phyloP scores from a whole-genome alignment of 2,329 filamentous ascomycete genomes.

The Coleophoma eucalyptorum region DNA sequence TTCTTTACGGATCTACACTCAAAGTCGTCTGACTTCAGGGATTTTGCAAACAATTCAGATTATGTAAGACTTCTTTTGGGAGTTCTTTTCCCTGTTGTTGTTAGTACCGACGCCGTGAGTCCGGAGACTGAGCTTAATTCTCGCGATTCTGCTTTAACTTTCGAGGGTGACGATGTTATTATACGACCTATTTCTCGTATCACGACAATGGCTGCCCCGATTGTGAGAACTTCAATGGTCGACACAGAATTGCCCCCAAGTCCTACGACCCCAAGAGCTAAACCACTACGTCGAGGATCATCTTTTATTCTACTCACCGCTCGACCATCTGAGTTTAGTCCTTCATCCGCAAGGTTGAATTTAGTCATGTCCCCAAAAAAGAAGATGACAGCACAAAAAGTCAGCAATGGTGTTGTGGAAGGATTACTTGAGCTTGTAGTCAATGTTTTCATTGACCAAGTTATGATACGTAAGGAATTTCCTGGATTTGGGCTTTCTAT shows the following conservation, averaged over 20 bases:
- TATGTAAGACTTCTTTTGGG: constrained; percentile 78
- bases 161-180: constrained; percentile 81
- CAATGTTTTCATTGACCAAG: constrained; percentile 78
- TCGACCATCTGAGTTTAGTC: constrained; percentile 53
- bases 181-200: constrained; percentile 53
- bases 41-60: constrained; percentile 75
- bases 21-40: constrained; percentile 74
- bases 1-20: constrained; percentile 77
- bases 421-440: constrained; percentile 74
- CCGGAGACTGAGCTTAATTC: constrained; percentile 86
- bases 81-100: constrained; percentile 82
- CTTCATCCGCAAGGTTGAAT: constrained; percentile 59
- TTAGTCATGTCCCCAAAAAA: constrained; percentile 58
- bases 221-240: constrained; percentile 69
- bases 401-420: constrained; percentile 70
- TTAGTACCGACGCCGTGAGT: constrained; percentile 78
- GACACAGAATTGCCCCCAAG: constrained; percentile 44
- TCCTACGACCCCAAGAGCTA: constrained; percentile 41
- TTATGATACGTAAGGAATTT: constrained; percentile 86
- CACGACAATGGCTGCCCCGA: constrained; percentile 59
- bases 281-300: constrained; percentile 72
- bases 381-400: constrained; percentile 43
- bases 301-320: constrained; percentile 88
- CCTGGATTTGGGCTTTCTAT: constrained; percentile 79
- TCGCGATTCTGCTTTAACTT: constrained; percentile 73